Base-by-base conservation (phyloP, 768 basidiomycete species). In the Psilocybe sp. region DNA sequence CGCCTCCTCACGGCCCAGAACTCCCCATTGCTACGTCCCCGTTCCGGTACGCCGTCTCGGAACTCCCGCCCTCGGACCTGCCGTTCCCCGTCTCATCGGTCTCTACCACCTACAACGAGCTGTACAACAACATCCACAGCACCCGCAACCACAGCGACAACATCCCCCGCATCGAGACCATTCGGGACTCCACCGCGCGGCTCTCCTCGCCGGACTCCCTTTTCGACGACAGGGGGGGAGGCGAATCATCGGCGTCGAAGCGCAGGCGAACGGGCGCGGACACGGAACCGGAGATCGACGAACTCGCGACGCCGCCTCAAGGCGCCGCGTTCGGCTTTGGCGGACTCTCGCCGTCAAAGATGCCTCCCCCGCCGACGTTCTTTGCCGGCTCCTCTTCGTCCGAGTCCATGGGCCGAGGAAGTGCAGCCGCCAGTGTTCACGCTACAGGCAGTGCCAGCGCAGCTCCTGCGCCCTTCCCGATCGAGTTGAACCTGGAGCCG, bases 301-400 rank as follows among this genome's bases (percentile, higher is more conserved):
- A 71, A 50, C 55, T 64, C 14, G 56, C 48, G 23, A 28, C 23
- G 1, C 41, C 61, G 12, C 55, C 58, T 6, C 50, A 56, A 11
- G 53, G 47, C 19, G 41, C 10, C 3, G 33, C 23, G 23, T 28
- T 28, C 23, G 7, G 23, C 45, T 11, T 49, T 40, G 38, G 42
- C 23, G 23, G 20, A 39, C 49, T 52, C 52, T 53, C 56, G 8
- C 52, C 60, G 39, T 28, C 33, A 47, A 50, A 31, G 41, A 53
- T 44, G 52, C 60, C 55, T 38, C 67, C 65, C 5, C 77, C 77
- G 31, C 68, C 71, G 3, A 73, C 73, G 14, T 79, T 77, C 58
- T 79, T 79, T 37, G 74, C 76, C 10, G 64, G 69, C 3, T 71
- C 78, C 6, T 75, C 79, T 10, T 73, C 77, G 0, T 54, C 66